phyloP scores from a whole-genome alignment of 78 protist genomes.

The Polysphondylium violaceum region DNA sequence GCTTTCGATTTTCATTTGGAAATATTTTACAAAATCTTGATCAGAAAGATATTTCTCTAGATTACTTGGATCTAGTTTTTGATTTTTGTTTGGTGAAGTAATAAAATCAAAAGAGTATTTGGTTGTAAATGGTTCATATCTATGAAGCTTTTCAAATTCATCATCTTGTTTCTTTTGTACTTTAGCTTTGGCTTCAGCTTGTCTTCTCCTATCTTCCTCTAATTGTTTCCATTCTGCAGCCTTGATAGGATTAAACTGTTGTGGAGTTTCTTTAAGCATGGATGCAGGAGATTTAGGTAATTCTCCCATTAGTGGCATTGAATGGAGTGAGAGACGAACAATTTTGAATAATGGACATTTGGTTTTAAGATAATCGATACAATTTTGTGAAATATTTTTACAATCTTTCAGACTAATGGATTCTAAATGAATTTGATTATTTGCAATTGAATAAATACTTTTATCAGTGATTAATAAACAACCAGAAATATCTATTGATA shows the following conservation, averaged over 20 bases:
- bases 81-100: background rate
- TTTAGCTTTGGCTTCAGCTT: slow-evolving; percentile 7
- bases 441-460: slow-evolving; percentile 13
- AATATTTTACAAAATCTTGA: slow-evolving; percentile 53
- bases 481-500: slow-evolving; percentile 1
- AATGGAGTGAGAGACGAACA: slow-evolving; percentile 54
- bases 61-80: slow-evolving; percentile 25
- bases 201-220: background rate
- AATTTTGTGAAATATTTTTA: slow-evolving; percentile 27
- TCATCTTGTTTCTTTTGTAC: background rate
- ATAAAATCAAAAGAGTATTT: background rate
- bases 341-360: slow-evolving; percentile 54
- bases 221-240: slow-evolving; percentile 14
- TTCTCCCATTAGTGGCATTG: slow-evolving; percentile 64
- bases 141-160: background rate
- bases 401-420: slow-evolving; percentile 34
- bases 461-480: slow-evolving; percentile 51
- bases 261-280: slow-evolving; percentile 59
- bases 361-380: slow-evolving; percentile 14
- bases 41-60: slow-evolving; percentile 54
- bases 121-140: slow-evolving; percentile 1
- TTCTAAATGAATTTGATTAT: slow-evolving; percentile 45
- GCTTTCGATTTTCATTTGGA: slow-evolving; percentile 28
- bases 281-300: background rate
- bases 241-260: background rate